Evolutionary conservation across 306 rosid genomes (phyloP), one percentile per base, ranked within the genome.

Genomic region (Quillaja saponaria): DNA sequence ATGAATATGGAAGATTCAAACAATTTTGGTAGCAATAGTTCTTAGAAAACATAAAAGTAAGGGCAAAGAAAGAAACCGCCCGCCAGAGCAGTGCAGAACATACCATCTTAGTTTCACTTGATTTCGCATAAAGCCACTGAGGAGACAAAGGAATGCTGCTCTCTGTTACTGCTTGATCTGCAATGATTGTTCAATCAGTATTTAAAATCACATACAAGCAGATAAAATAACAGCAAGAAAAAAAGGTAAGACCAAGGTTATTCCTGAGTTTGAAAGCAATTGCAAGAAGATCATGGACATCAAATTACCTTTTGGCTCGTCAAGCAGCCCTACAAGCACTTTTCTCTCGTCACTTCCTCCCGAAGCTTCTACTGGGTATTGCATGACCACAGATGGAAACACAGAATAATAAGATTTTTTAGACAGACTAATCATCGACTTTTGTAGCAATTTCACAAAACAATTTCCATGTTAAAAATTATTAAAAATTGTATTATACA

Each of bases 51-150:
- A 34, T 7, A 31, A 31, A n/a, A 31, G 14, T 1, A 44, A 34
- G 9, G 14, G 17, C 34, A 34, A 10, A 55, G 0, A 55, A 19
- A 40, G 55, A 16, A 50, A 17, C 41, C n/a, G 34, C 54, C 1
- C 8, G 41, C 61, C 38, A 50, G n/a, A 19, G 28, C 13, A 20
- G 25, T 8, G 37, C 44, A 49, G 60, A 19, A 68, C 62, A 55
- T 82, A 82, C 87, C 82, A 71, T 52, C 78, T 82, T 82, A 52
- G 82, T 50, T 14, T 82, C 88, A 48, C 61, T 73, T 5, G 88
- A 82, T 67, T 76, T 82, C 58, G 85, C 84, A 73, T 79, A 82
- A 49, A 82, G 85, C 88, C 88, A 82, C 64, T 82, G 88, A 12
- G 88, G 88, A 12, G 88, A 82, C 76, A 82, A 60, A 33, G 88